Evolutionary conservation across 768 basidiomycete genomes (phyloP).

Genomic region (button mushroom (Agaricus bisporus)): DNA sequence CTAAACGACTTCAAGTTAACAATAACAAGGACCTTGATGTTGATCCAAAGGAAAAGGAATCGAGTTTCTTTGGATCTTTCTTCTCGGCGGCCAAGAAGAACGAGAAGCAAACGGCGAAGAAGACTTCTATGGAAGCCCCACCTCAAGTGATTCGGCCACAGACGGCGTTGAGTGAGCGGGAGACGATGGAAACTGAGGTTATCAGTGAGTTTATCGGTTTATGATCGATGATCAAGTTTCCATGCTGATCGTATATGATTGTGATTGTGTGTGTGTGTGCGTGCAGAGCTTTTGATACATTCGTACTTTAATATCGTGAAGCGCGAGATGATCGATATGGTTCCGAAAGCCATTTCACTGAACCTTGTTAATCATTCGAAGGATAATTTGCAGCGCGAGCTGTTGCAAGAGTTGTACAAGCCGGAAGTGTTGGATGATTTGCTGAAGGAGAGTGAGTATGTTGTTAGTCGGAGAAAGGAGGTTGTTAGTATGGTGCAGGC

Average conservation of each 20-base stretch:
- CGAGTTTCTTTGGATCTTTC: constrained; percentile 94
- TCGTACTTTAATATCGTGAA: constrained; percentile 99
- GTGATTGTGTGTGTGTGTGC: no score
- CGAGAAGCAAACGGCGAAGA: constrained; percentile 44
- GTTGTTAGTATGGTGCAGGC: constrained; percentile 90
- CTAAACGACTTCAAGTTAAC: constrained; percentile 74
- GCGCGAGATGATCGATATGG: constrained; percentile 99
- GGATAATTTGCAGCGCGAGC: constrained; percentile 90
- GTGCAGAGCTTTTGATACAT: constrained; percentile 84
- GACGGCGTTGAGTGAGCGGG: constrained; percentile 85
- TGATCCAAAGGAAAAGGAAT: constrained; percentile 82
- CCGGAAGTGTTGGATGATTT: constrained; percentile 93
- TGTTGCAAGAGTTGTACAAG: constrained; percentile 95
- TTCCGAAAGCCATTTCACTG: constrained; percentile 90
- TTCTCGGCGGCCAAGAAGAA: constrained; percentile 57
- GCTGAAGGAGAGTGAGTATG: constrained; percentile 89
- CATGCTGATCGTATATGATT: not conserved
- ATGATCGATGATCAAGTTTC: not conserved
- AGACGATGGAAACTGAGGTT: constrained; percentile 98
- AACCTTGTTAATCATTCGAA: constrained; percentile 92
- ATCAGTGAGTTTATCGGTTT: constrained; percentile 68
- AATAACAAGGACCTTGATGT: constrained; percentile 94
- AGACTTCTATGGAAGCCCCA: constrained; percentile 57
- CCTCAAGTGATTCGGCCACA: constrained; percentile 87
- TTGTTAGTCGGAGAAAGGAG: constrained; percentile 89